phyloP scores from a whole-genome alignment of 768 basidiomycete genomes.

The Trametes punicea region DNA sequence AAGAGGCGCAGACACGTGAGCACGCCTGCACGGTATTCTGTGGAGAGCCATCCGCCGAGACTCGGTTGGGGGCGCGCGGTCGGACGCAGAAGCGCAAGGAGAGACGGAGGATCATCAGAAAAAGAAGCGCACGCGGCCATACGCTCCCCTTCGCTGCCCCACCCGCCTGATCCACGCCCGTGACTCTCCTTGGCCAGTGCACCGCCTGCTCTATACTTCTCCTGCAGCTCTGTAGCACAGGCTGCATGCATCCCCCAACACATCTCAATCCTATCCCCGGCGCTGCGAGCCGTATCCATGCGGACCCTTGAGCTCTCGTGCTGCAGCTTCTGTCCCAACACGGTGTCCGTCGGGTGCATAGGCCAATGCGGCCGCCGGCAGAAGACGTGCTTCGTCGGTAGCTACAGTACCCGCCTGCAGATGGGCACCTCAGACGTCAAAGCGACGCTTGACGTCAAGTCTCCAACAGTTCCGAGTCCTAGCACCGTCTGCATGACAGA shows the following conservation, averaged over 20 bases:
- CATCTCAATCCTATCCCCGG: not conserved
- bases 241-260: too few species aligned
- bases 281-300: not conserved
- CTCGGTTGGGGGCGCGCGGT: not conserved
- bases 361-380: not conserved
- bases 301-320: not conserved
- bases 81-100: not conserved
- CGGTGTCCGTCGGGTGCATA: not conserved
- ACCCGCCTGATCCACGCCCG: conserved; percentile 10
- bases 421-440: too few species aligned
- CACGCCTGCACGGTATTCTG: not conserved
- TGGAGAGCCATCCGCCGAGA: too few species aligned
- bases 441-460: too few species aligned
- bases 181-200: too few species aligned
- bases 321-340: not conserved
- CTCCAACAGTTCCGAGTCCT: too few species aligned
- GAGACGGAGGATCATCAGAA: conserved; percentile 13
- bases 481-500: too few species aligned
- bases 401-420: too few species aligned
- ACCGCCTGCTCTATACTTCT: too few species aligned
- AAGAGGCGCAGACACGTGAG: not conserved
- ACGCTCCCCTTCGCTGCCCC: not conserved
- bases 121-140: conserved; percentile 7
- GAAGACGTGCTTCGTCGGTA: not conserved
- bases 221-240: too few species aligned